These are phyloP conservation scores for Aureobasidium subglaciale DNA, from an alignment of 2,329 filamentous ascomycete genomes.

Conservation along the genomic window DNA sequence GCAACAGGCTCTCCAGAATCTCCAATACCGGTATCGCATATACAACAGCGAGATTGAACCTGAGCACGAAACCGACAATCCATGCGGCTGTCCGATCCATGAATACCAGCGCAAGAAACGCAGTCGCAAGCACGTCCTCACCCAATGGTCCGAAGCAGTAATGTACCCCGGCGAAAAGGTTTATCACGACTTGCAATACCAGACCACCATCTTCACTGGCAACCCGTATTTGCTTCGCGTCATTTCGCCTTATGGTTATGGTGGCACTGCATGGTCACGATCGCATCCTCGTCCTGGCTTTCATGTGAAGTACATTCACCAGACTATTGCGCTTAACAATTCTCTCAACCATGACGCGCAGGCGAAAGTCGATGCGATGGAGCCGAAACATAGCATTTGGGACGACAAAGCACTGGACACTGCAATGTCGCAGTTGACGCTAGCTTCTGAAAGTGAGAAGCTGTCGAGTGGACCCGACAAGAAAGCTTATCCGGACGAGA, in stretches of 20 bases:
- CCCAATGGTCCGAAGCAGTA: conserved; percentile 40
- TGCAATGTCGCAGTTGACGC: conserved; percentile 21
- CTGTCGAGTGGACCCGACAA: neutral
- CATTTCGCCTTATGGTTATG: conserved; percentile 31
- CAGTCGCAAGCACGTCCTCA: conserved; percentile 32
- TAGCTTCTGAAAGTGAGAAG: conserved; percentile 18
- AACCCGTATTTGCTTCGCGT: conserved; percentile 32
- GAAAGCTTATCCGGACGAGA: neutral
- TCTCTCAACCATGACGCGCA: conserved; percentile 32
- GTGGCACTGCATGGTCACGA: conserved; percentile 21
- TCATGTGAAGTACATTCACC: conserved; percentile 30
- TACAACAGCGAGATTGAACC: conserved; percentile 44
- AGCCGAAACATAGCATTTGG: conserved; percentile 36
- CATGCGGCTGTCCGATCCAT: conserved; percentile 37
- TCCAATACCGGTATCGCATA: conserved; percentile 35
- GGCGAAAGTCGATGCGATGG: conserved; percentile 27
- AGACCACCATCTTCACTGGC: conserved; percentile 22
- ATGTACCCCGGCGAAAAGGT: conserved; percentile 37
- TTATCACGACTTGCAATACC: conserved; percentile 26
- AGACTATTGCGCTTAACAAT: conserved; percentile 33
- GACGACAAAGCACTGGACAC: conserved; percentile 26
- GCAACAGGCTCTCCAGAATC: conserved; percentile 35
- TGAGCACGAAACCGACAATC: conserved; percentile 37
- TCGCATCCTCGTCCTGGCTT: conserved; percentile 26
- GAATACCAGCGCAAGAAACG: conserved; percentile 33